phyloP scores from a whole-genome alignment of 345 rosid genomes.

The Murraya koenigii region DNA sequence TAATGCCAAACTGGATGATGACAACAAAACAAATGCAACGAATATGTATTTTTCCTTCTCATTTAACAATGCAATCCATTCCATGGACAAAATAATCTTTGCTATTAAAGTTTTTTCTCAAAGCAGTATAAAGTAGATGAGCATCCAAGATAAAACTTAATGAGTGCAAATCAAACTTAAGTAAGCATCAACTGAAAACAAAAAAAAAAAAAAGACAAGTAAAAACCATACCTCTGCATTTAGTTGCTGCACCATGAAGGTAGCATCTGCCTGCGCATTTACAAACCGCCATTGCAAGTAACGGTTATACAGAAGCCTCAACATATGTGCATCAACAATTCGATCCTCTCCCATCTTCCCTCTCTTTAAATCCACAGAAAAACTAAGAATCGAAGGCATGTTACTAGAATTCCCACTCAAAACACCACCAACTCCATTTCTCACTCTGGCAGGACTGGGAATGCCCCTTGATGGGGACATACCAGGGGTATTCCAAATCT shows the following conservation, averaged over 20 bases:
- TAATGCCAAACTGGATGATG: background rate
- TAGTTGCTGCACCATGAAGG: slow-evolving; percentile 57
- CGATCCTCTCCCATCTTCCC: slow-evolving; percentile 80
- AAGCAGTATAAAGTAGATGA: background rate
- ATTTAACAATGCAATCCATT: background rate
- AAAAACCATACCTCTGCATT: slow-evolving; percentile 65
- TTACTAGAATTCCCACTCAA: slow-evolving; percentile 40
- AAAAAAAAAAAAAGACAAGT: background rate
- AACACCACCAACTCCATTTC: slow-evolving; percentile 38
- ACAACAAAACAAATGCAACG: background rate
- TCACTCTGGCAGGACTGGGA: slow-evolving; percentile 71
- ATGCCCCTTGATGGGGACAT: slow-evolving; percentile 58
- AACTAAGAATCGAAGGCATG: slow-evolving; percentile 78
- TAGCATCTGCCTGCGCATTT: slow-evolving; percentile 76
- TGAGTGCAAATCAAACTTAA: slow-evolving; percentile 3
- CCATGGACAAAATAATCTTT: background rate
- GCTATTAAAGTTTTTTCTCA: background rate
- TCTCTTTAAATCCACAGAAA: slow-evolving; percentile 81
- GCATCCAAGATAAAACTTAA: background rate
- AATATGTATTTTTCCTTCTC: background rate
- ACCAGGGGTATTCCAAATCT: slow-evolving; percentile 59
- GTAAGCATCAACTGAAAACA: background rate
- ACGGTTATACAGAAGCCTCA: slow-evolving; percentile 82
- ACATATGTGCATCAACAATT: slow-evolving; percentile 69
- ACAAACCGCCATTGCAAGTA: slow-evolving; percentile 85